Percentiles rank a stretch among this genome's conserved stretches.
These are phyloP conservation scores for Tuber calosporum DNA, from an alignment of 495 filamentous ascomycete genomes.

Conservation along the genomic window DNA sequence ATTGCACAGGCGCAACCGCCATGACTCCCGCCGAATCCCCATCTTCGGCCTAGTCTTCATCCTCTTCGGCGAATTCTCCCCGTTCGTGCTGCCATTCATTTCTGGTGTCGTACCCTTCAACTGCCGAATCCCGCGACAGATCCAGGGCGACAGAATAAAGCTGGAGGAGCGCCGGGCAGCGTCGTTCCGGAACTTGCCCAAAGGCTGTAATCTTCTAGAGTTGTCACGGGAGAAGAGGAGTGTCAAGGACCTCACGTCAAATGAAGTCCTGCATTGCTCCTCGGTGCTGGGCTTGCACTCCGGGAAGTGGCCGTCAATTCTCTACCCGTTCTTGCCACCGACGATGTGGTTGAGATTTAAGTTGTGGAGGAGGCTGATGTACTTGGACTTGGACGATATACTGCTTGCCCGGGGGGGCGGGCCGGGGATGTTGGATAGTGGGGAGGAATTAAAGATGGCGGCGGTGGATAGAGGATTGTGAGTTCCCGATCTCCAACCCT, in stretches of 20 bases:
- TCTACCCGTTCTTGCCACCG: constrained; percentile 36
- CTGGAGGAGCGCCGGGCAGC: constrained; percentile 47
- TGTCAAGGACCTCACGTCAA: constrained; percentile 47
- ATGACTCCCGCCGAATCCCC: constrained; percentile 68
- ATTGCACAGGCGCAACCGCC: constrained; percentile 46
- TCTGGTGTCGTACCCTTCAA: constrained; percentile 64
- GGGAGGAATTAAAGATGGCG: constrained; percentile 39
- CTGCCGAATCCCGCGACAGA: constrained; percentile 71
- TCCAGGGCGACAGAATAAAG: constrained; percentile 50
- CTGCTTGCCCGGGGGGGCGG: constrained; percentile 64
- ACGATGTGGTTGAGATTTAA: constrained; percentile 39
- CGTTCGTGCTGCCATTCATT: constrained; percentile 61
- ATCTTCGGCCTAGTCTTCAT: constrained; percentile 65
- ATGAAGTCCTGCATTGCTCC: constrained; percentile 48
- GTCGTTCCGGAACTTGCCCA: constrained; percentile 44
- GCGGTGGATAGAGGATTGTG: constrained; percentile 36
- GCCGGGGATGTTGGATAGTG: constrained; percentile 19
- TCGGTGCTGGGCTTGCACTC: constrained; percentile 31
- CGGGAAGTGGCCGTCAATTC: constrained; percentile 40
- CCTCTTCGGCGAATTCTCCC: constrained; percentile 77
- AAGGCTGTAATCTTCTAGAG: constrained; percentile 2
- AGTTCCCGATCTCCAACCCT: not conserved
- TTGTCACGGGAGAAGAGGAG: constrained; percentile 38
- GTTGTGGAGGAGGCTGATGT: constrained; percentile 27
- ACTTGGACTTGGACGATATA: constrained; percentile 78